Evolutionary conservation across 2,329 filamentous ascomycete genomes (phyloP).

Genomic region (Teratosphaeria viscida): DNA sequence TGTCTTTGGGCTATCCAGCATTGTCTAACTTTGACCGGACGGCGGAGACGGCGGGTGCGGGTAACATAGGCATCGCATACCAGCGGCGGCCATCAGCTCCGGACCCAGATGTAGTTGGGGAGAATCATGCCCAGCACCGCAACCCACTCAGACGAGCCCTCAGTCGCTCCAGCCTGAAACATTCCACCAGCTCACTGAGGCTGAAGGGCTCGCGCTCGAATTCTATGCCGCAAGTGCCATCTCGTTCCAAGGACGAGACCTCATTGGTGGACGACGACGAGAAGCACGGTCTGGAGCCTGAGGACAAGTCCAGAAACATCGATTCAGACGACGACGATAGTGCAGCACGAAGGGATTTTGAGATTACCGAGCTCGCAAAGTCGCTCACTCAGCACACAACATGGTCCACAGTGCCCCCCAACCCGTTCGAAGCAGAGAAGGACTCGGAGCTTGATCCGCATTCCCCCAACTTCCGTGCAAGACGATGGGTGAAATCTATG

Average conservation of each 20-base stretch:
- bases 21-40: conserved; percentile 32
- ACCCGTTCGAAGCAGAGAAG: conserved; percentile 30
- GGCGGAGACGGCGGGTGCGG: conserved; percentile 27
- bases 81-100: conserved; percentile 8
- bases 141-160: conserved; percentile 7
- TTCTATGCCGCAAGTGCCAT: neutral
- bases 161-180: neutral
- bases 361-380: conserved; percentile 33
- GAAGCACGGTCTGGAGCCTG: conserved; percentile 16
- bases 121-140: conserved; percentile 1
- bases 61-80: conserved; percentile 22
- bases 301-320: conserved; percentile 8
- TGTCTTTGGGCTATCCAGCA: conserved; percentile 35
- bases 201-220: neutral
- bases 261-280: conserved; percentile 6
- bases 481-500: conserved; percentile 41
- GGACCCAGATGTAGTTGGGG: conserved; percentile 1
- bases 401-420: conserved; percentile 27
- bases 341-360: conserved; percentile 7
- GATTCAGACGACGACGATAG: conserved; percentile 13
- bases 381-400: conserved; percentile 28
- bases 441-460: conserved; percentile 37
- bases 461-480: conserved; percentile 37
- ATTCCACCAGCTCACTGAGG: neutral
- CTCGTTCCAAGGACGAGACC: neutral